Evolutionary conservation across 2,329 filamentous ascomycete species (phyloP).

Genomic region (Calonectria hawksworthii): DNA sequence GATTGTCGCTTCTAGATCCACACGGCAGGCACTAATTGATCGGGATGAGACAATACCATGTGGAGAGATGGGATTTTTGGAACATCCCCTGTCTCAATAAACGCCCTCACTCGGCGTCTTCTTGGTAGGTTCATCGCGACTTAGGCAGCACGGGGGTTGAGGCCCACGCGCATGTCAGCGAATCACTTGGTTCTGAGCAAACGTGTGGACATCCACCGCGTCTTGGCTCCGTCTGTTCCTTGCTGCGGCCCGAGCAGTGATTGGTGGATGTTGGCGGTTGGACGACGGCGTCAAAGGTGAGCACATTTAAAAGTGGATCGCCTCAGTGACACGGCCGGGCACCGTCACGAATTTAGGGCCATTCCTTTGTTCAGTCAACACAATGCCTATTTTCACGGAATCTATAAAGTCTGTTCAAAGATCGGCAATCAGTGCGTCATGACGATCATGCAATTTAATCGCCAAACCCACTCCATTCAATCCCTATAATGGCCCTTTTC

Average conservation of each 20-base stretch:
- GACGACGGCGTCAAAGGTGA: not conserved
- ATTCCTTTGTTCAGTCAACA: not conserved
- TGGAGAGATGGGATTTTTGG: not conserved
- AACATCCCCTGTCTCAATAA: constrained; percentile 6
- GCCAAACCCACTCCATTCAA: not conserved
- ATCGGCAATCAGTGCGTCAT: not conserved
- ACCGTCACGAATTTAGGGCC: not conserved
- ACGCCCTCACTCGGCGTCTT: not conserved
- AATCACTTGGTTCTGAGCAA: not conserved
- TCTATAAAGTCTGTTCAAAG: not conserved
- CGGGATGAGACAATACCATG: not conserved
- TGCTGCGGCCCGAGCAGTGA: not conserved
- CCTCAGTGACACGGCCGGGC: not conserved
- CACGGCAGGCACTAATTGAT: not conserved
- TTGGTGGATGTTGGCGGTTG: constrained; percentile 5
- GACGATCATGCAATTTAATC: not conserved
- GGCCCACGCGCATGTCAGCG: not conserved
- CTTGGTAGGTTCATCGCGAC: not conserved
- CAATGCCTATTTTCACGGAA: not conserved
- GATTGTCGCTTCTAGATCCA: not conserved
- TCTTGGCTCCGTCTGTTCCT: not conserved
- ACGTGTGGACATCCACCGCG: not conserved
- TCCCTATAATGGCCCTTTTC: not conserved
- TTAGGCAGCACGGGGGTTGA: not conserved
- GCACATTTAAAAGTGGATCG: constrained; percentile 7